Percentiles rank a stretch among this genome's conserved stretches.
Evolutionary conservation across 768 basidiomycete species (phyloP).

Genomic region (Mycena amicta): DNA sequence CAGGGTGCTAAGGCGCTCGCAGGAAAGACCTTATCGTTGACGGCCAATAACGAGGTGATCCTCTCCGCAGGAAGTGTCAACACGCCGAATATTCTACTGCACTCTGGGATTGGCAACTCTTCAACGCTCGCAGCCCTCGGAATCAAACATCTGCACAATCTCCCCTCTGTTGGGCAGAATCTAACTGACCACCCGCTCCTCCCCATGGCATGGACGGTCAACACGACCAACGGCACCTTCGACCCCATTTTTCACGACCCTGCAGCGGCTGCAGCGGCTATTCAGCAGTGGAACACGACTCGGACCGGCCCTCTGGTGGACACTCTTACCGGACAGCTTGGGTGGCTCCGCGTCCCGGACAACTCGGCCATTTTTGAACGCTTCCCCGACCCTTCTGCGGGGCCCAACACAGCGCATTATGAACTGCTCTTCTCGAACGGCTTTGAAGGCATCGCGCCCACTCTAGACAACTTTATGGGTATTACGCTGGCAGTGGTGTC

Average conservation of each 20-base stretch:
- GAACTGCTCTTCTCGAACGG: too few species aligned
- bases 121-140: constrained; percentile 74
- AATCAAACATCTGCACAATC: constrained; percentile 9
- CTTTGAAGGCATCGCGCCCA: constrained; percentile 14
- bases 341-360: constrained; percentile 31
- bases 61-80: not conserved
- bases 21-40: too few species aligned
- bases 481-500: constrained; percentile 25
- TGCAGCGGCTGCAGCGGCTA: constrained; percentile 7
- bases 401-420: too few species aligned
- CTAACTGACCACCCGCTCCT: too few species aligned
- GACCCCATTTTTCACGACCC: constrained; percentile 19
- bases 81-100: not conserved
- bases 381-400: too few species aligned
- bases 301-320: constrained; percentile 31
- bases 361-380: constrained; percentile 16
- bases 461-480: constrained; percentile 25
- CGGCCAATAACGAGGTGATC: not conserved
- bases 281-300: too few species aligned
- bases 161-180: too few species aligned
- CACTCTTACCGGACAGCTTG: constrained; percentile 25
- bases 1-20: not conserved
- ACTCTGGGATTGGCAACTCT: too few species aligned
- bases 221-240: constrained; percentile 17
- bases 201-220: constrained; percentile 13